phyloP scores from a whole-genome alignment of 306 rosid genomes.

The Cucumis hystrix region DNA sequence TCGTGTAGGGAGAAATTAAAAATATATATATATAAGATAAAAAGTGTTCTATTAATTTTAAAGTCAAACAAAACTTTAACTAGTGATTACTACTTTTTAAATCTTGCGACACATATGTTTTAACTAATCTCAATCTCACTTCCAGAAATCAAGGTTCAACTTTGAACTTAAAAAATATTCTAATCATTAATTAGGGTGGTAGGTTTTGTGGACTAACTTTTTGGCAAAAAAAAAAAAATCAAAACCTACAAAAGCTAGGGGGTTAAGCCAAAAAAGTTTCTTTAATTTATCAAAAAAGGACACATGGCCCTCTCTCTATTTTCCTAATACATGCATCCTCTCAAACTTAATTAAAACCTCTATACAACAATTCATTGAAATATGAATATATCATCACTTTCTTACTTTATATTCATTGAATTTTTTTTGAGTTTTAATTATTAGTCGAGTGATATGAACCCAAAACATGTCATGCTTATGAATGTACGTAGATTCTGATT shows the following conservation, averaged over 20 bases:
- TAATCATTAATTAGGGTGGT: slow-evolving; percentile 13
- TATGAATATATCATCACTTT: background rate
- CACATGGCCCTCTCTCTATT: background rate
- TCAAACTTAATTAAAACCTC: background rate
- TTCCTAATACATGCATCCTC: background rate
- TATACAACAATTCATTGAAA: background rate
- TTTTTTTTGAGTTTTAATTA: background rate
- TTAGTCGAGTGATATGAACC: background rate
- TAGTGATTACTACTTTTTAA: background rate
- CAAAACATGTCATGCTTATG: background rate
- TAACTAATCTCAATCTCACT: slow-evolving; percentile 11
- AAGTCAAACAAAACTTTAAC: background rate
- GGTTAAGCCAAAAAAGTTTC: background rate
- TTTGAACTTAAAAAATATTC: slow-evolving; percentile 17
- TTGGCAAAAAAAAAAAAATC: slow-evolving; percentile 1
- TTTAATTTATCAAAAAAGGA: background rate
- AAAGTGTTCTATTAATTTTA: background rate
- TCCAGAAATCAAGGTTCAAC: slow-evolving; percentile 60
- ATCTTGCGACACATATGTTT: slow-evolving; percentile 7
- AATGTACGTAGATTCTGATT: background rate
- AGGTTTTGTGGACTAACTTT: slow-evolving; percentile 15
- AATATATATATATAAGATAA: background rate
- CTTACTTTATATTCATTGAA: background rate
- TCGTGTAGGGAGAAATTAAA: no score
- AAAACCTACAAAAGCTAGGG: background rate